phyloP scores from a whole-genome alignment of 306 rosid species.

The Ceratonia siliqua region DNA sequence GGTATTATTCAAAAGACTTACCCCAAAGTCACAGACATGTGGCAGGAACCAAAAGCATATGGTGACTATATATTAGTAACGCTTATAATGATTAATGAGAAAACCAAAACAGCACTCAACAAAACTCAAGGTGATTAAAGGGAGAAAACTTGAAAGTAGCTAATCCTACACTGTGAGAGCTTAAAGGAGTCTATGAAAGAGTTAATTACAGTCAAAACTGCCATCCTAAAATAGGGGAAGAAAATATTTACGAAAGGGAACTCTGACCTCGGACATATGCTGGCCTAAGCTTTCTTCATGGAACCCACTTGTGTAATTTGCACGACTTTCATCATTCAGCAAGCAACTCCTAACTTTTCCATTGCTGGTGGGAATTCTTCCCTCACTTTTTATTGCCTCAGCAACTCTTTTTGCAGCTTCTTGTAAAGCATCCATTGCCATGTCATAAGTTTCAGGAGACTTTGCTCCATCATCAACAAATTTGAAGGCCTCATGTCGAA shows the following conservation, averaged over 20 bases:
- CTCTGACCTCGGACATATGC: slow-evolving; percentile 71
- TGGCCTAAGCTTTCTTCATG: slow-evolving; percentile 56
- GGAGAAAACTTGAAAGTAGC: not conserved
- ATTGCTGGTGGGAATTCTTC: slow-evolving; percentile 51
- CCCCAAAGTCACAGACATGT: too few relatives aligned
- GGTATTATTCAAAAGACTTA: not conserved
- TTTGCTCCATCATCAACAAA: slow-evolving; percentile 81
- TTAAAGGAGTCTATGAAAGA: slow-evolving; percentile 26
- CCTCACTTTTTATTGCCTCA: slow-evolving; percentile 50
- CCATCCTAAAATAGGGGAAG: slow-evolving; percentile 12
- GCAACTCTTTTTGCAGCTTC: slow-evolving; percentile 71
- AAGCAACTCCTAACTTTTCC: slow-evolving; percentile 59
- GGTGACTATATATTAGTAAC: slow-evolving; percentile 25
- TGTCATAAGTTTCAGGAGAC: slow-evolving; percentile 63
- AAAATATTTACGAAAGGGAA: slow-evolving; percentile 20
- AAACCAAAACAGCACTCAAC: not conserved
- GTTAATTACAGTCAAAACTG: slow-evolving; percentile 24
- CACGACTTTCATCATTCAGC: slow-evolving; percentile 43
- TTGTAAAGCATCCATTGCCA: slow-evolving; percentile 65
- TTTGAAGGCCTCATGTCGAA: slow-evolving; percentile 78
- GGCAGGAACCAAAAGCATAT: slow-evolving; percentile 8
- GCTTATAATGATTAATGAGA: not conserved
- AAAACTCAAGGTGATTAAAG: slow-evolving; percentile 16
- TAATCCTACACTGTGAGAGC: not conserved
- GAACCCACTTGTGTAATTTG: slow-evolving; percentile 42